phyloP scores from a whole-genome alignment of 495 filamentous ascomycete genomes.

The Penicillium psychrofluorescens region DNA sequence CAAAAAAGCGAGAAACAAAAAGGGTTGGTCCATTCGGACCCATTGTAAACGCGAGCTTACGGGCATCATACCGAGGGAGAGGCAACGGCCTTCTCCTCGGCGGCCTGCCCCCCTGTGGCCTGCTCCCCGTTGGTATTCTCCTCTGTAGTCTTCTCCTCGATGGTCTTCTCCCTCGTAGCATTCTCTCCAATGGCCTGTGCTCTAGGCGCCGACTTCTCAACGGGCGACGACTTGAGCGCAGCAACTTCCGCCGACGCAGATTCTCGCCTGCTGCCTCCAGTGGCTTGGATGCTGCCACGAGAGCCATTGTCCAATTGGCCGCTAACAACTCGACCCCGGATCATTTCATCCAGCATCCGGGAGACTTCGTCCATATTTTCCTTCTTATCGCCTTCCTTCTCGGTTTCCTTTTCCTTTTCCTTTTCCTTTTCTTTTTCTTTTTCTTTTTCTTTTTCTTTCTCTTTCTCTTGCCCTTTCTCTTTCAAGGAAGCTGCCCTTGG shows the following conservation, averaged over 20 bases:
- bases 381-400: slow-evolving; percentile 41
- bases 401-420: slow-evolving; percentile 9
- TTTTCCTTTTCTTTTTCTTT: not conserved
- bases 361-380: slow-evolving; percentile 84
- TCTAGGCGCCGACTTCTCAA: no score
- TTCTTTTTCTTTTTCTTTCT: slow-evolving; percentile 9
- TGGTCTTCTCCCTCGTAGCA: no score
- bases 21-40: slow-evolving; percentile 1
- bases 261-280: slow-evolving; percentile 26
- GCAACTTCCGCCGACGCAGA: slow-evolving; percentile 24
- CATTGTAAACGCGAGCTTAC: not conserved
- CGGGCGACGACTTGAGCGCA: slow-evolving; percentile 9
- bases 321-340: slow-evolving; percentile 72
- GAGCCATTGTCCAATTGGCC: slow-evolving; percentile 55
- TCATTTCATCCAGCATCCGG: slow-evolving; percentile 88
- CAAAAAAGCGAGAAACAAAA: slow-evolving; percentile 8
- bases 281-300: slow-evolving; percentile 47
- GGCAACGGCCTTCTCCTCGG: no score
- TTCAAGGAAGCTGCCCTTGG: slow-evolving; percentile 4
- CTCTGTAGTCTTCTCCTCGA: no score
- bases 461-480: not conserved
- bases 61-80: no score
- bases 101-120: no score
- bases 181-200: no score
- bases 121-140: no score